Conservation (phyloP, 1,139 yeast species). For the Suhomyces kunorum region DNA sequence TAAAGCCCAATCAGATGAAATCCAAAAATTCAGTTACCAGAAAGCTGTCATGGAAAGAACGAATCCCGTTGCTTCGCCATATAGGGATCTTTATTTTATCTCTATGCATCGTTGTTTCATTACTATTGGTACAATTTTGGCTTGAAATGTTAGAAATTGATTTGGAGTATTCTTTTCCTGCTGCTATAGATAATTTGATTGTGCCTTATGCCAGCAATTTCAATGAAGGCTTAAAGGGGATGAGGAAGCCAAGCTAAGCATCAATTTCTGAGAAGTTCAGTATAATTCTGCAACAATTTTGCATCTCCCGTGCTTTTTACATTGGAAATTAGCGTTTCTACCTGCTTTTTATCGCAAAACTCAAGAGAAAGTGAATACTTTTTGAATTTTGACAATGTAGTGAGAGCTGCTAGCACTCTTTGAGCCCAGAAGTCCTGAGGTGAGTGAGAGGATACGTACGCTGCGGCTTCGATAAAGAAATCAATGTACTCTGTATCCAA, state of each 20-base stretch:
- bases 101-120: background rate
- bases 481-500: constrained; percentile 58
- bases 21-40: background rate
- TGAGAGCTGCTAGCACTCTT: constrained; percentile 20
- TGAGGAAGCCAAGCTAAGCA: background rate
- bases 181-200: background rate
- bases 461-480: constrained; percentile 52
- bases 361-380: constrained; percentile 29
- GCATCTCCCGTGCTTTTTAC: constrained; percentile 6
- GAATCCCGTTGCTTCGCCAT: background rate
- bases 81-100: background rate
- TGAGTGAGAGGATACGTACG: constrained; percentile 20
- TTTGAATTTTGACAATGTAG: constrained; percentile 25
- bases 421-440: constrained; percentile 23
- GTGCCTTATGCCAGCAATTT: too few relatives aligned
- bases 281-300: constrained; percentile 5
- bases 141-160: background rate
- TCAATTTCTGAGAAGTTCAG: too few relatives aligned
- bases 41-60: background rate
- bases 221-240: too few relatives aligned
- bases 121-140: background rate
- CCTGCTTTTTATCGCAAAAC: constrained; percentile 17
- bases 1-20: constrained; percentile 47
- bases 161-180: background rate
- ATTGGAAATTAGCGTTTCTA: constrained; percentile 10